Percentiles rank a stretch among this genome's conserved stretches.
Conservation (phyloP, 1,284 basidiomycete genomes). For the Trichosporon asahii region DNA sequence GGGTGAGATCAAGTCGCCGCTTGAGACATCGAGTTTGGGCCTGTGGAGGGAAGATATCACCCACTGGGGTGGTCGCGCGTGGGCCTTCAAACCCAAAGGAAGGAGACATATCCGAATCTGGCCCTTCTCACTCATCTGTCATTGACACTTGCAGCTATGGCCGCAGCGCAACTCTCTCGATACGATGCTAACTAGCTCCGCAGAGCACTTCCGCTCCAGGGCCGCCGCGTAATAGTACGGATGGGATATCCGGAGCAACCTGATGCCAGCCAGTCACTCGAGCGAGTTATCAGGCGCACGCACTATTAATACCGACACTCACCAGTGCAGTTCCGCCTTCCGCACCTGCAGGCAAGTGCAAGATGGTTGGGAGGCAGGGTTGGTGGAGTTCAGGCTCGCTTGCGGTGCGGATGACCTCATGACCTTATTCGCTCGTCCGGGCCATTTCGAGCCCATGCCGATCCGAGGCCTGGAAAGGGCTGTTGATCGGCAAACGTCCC, state of each 20-base stretch:
- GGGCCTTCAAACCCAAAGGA: no score
- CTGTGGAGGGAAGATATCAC: no score
- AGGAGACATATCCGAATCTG: no score
- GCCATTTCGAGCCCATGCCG: neutral
- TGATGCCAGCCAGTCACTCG: neutral
- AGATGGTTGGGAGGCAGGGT: neutral
- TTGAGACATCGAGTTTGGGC: no score
- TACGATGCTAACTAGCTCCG: neutral
- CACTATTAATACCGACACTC: no score
- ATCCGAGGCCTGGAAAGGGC: neutral
- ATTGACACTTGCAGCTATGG: no score
- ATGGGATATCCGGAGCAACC: neutral
- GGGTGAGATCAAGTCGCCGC: no score
- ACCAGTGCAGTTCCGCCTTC: neutral
- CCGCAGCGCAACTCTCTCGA: neutral
- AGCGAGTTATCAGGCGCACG: neutral
- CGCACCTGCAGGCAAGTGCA: neutral
- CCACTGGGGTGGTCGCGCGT: no score
- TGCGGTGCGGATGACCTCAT: neutral
- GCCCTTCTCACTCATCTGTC: no score
- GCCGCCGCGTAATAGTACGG: neutral
- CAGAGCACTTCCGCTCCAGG: neutral
- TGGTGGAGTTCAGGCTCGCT: neutral
- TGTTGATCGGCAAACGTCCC: neutral
- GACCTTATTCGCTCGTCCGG: neutral